These are phyloP conservation scores for Candida silvatica DNA, from an alignment of 805 yeast genomes.

Conservation along the genomic window DNA sequence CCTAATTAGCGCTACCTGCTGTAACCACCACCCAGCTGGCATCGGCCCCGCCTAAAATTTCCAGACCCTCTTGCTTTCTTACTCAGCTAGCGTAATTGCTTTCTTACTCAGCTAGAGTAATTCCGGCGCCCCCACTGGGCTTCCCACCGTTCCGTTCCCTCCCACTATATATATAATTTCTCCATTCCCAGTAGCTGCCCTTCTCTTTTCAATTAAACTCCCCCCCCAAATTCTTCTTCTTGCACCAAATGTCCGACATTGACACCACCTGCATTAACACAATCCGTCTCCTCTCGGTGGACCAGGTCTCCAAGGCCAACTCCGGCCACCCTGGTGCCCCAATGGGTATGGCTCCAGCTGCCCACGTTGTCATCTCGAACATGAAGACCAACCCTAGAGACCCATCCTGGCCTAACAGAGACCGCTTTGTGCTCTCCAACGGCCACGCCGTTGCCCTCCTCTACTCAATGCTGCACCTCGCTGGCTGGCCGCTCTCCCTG, in stretches of 20 bases:
- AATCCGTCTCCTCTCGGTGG: constrained; percentile 83
- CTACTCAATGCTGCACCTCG: constrained; percentile 77
- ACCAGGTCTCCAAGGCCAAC: constrained; percentile 79
- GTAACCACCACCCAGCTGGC: no score
- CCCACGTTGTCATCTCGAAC: constrained; percentile 76
- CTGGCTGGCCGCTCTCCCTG: constrained; percentile 53
- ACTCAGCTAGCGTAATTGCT: no score
- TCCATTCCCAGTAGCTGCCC: neutral
- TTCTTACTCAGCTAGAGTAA: no score
- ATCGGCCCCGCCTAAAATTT: no score
- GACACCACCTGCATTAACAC: constrained; percentile 77
- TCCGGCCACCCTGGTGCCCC: constrained; percentile 99
- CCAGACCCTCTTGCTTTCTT: no score
- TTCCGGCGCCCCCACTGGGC: no score
- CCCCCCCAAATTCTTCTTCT: neutral
- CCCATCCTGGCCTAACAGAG: constrained; percentile 91
- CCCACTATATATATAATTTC: neutral
- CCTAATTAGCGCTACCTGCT: no score
- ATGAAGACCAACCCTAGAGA: constrained; percentile 85
- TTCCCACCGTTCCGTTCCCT: neutral
- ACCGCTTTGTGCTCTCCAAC: constrained; percentile 88
- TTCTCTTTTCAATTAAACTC: neutral
- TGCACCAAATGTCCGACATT: constrained; percentile 32
- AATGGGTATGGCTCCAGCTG: constrained; percentile 93
- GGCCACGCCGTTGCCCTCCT: constrained; percentile 94